These are phyloP conservation scores for Microbotryomycetes sp. DNA, from an alignment of 1,284 basidiomycete genomes.

Conservation along the genomic window DNA sequence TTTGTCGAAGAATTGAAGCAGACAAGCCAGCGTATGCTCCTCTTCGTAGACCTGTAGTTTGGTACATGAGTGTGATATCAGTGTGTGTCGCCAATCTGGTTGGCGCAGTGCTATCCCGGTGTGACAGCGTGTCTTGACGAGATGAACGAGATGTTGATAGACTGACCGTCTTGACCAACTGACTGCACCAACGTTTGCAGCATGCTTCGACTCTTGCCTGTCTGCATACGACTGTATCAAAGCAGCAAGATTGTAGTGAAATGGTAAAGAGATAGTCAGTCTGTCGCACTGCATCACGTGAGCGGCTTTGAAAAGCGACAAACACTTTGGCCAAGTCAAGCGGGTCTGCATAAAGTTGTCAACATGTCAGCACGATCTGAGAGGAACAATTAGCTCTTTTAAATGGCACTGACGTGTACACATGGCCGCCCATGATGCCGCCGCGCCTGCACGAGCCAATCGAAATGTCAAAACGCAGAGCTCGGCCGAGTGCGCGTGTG, in stretches of 20 bases:
- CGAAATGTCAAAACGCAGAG: constrained; percentile 1
- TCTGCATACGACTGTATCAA: constrained; percentile 36
- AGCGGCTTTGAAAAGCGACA: constrained; percentile 1
- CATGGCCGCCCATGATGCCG: constrained; percentile 29
- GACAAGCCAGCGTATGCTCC: constrained; percentile 56
- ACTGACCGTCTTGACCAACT: constrained; percentile 31
- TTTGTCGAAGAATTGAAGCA: constrained; percentile 83
- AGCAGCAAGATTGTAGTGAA: not conserved
- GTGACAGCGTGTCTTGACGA: not conserved
- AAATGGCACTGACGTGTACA: constrained; percentile 28
- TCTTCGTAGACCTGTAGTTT: constrained; percentile 26
- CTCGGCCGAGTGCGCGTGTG: not conserved
- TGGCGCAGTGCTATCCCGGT: not conserved
- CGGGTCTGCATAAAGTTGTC: constrained; percentile 22
- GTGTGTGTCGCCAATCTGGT: not conserved
- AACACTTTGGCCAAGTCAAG: constrained; percentile 38
- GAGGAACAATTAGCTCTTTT: too few relatives aligned
- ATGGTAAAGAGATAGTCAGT: not conserved
- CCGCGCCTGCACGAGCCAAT: too few relatives aligned
- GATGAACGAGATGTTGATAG: not conserved
- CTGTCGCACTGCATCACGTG: too few relatives aligned
- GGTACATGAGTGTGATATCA: not conserved
- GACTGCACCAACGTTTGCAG: constrained; percentile 23
- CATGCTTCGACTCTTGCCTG: constrained; percentile 30
- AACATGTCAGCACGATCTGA: not conserved